A percentile compares a stretch with the other conserved stretches of the same genome.
phyloP scores from a whole-genome alignment of 495 filamentous ascomycete species.

The Symbiotaphrina buchneri region DNA sequence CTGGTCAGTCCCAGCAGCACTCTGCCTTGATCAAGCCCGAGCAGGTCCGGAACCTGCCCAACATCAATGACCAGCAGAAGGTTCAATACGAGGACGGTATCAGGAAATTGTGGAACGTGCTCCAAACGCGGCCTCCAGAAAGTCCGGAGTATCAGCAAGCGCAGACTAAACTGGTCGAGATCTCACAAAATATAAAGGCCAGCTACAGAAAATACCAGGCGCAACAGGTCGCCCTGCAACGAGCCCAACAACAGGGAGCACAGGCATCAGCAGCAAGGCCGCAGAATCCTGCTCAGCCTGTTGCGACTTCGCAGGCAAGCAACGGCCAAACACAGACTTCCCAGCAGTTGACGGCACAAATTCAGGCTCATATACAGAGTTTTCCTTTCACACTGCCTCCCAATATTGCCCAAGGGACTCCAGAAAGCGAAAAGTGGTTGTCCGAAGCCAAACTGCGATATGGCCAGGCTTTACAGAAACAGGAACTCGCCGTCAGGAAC shows the following conservation, averaged over 20 bases:
- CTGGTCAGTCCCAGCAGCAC: not conserved
- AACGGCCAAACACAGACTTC: constrained; percentile 1
- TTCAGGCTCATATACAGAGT: constrained; percentile 17
- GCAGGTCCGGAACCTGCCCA: constrained; percentile 3
- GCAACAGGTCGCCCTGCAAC: constrained; percentile 2
- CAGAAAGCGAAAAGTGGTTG: constrained; percentile 25
- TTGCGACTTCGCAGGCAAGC: constrained; percentile 12
- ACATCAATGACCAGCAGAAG: constrained; percentile 4
- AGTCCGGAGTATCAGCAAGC: constrained; percentile 4
- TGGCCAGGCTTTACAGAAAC: constrained; percentile 26
- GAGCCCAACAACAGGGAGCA: constrained; percentile 6
- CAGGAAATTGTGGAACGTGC: constrained; percentile 3
- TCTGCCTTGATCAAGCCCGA: constrained; percentile 1
- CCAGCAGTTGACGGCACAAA: constrained; percentile 2
- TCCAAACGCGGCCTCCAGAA: constrained; percentile 1
- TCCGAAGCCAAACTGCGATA: constrained; percentile 27
- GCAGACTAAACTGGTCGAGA: constrained; percentile 3
- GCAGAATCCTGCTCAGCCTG: constrained; percentile 15
- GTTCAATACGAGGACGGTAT: constrained; percentile 3
- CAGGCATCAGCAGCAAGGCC: constrained; percentile 12
- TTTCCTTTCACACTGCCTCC: constrained; percentile 24
- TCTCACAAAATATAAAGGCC: not conserved
- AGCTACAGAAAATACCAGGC: constrained; percentile 2
- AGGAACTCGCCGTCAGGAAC: constrained; percentile 15
- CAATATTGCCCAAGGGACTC: constrained; percentile 14